Evolutionary conservation across 495 filamentous ascomycete species (phyloP).

Genomic region (Haplographium delicatum): DNA sequence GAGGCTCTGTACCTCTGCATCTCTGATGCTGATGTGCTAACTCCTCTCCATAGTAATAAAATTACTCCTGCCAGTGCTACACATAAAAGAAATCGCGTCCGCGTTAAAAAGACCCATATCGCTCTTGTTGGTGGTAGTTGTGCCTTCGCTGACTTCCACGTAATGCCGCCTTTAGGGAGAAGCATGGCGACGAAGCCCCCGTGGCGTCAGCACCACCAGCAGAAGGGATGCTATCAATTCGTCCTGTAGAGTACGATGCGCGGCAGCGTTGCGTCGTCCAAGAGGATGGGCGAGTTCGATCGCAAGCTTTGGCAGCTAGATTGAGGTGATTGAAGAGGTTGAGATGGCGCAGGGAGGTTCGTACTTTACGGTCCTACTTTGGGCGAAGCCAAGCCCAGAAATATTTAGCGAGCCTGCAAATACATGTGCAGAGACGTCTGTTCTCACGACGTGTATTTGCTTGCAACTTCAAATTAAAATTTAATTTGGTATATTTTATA

Average conservation of each 20-base stretch:
- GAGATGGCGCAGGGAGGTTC: conserved; percentile 11
- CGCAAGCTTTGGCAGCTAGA: conserved; percentile 12
- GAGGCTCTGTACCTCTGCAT: conserved; percentile 75
- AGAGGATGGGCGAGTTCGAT: conserved; percentile 12
- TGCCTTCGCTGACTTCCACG: conserved; percentile 84
- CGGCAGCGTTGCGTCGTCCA: conserved; percentile 4
- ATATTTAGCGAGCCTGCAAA: conserved; percentile 13
- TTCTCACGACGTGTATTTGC: neutral
- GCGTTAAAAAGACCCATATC: conserved; percentile 68
- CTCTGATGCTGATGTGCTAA: conserved; percentile 73
- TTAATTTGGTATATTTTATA: no score
- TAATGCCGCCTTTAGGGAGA: conserved; percentile 79
- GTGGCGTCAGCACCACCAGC: conserved; percentile 22
- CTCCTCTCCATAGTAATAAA: conserved; percentile 84
- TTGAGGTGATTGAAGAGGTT: conserved; percentile 17
- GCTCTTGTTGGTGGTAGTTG: conserved; percentile 78
- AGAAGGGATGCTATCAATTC: conserved; percentile 18
- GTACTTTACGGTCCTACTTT: neutral
- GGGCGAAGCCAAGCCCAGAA: neutral
- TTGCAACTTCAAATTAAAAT: neutral
- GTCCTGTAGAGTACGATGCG: conserved; percentile 8
- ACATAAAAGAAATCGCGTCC: conserved; percentile 73
- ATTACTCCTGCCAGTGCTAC: conserved; percentile 67
- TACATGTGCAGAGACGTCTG: neutral
- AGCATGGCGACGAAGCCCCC: conserved; percentile 46